Base-by-base conservation (phyloP, 306 rosid genomes). In the Canavalia ensiformis region DNA sequence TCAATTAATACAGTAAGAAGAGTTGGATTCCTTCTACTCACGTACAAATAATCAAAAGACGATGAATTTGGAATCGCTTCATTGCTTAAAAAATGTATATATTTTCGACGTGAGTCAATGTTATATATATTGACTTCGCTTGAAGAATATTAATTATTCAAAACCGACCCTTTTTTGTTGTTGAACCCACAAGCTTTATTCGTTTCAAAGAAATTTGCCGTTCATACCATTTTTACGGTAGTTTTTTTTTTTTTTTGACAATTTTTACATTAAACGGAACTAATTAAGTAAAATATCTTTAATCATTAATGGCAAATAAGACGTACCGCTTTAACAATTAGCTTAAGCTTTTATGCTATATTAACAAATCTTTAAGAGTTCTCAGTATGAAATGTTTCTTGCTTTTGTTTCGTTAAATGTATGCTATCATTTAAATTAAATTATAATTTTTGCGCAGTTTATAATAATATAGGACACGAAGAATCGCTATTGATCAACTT, bases 31-130 rank as follows among this genome's bases (percentile, higher is more conserved):
- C 56, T 66, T 11, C 4, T 7, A 54, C 47, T 31, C 57, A 41
- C 11, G 67, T 28, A 42, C 82, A 45, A 35, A n/a, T 55, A 12
- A 58, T 39, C 37, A 50, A 31, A 39, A 52, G 74, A 77, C 76
- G 30, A 54, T 41, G 18, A n/a, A 54, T 67, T n/a, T 47, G 71
- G 37, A 64, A 47, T 34, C 28, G 4, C n/a, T 41, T 47, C 62
- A 31, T 33, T 29, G 39, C 55, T 18, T 25, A 28, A 11, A 4
- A 46, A 64, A 65, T n/a, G 25, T 42, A 28, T 68, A 2, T 68
- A 7, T 33, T n/a, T 52, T 12, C 25, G 1, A 29, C 29, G 5
- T 59, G 35, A 59, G 63, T 30, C 57, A 51, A 55, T 54, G 28
- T 34, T 46, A 28, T 68, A 11, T 47, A 33, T 7, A 11, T 51